Evolutionary conservation across 75 land plant genomes (phyloP).

Genomic region (Azolla pinnata): DNA sequence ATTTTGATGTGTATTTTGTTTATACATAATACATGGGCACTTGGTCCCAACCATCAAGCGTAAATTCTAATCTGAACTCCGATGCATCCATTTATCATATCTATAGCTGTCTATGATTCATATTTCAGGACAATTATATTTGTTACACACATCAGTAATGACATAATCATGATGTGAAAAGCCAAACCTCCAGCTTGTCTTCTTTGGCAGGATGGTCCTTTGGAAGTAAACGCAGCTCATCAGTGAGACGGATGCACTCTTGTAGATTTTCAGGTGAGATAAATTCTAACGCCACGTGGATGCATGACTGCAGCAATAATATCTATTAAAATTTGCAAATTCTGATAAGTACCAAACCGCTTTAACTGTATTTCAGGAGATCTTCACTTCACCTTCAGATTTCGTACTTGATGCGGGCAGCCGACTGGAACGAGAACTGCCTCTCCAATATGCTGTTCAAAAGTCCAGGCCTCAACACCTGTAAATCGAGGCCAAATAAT

Average conservation of each 20-base stretch:
- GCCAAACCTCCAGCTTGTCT: slow-evolving; percentile 55
- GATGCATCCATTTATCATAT: too few relatives aligned
- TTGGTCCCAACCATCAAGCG: too few relatives aligned
- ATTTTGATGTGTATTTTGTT: too few relatives aligned
- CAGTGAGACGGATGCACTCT: slow-evolving; percentile 48
- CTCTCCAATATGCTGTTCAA: slow-evolving; percentile 62
- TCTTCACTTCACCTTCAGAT: slow-evolving; percentile 36
- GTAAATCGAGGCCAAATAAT: too few relatives aligned
- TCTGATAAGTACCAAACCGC: neutral
- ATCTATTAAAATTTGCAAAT: too few relatives aligned
- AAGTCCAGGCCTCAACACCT: slow-evolving; percentile 74
- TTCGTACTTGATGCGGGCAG: slow-evolving; percentile 79
- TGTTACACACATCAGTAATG: too few relatives aligned
- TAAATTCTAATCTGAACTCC: too few relatives aligned
- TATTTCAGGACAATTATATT: too few relatives aligned
- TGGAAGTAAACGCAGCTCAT: slow-evolving; percentile 71
- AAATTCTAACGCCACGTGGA: slow-evolving; percentile 60
- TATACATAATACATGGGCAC: too few relatives aligned
- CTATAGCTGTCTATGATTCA: too few relatives aligned
- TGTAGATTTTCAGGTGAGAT: slow-evolving; percentile 68
- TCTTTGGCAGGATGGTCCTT: slow-evolving; percentile 65
- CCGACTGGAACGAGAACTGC: slow-evolving; percentile 78
- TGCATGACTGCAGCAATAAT: slow-evolving; percentile 77
- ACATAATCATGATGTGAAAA: too few relatives aligned
- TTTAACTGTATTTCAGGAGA: neutral